A percentile compares a stretch with the other conserved stretches of the same genome.
Conservation (phyloP, 257 asterid genomes). For the Scutellaria baicalensis region DNA sequence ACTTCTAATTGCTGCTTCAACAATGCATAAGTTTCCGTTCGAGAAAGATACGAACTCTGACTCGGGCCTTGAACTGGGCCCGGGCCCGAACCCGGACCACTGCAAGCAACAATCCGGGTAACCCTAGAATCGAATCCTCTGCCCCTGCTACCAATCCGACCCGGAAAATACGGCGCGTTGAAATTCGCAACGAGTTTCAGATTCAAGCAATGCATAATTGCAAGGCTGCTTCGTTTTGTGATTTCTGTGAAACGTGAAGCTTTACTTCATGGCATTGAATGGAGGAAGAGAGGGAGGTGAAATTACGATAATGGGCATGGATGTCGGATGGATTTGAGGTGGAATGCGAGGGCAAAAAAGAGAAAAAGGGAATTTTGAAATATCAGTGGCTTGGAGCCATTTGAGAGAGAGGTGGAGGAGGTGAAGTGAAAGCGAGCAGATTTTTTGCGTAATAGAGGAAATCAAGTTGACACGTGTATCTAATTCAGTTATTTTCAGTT, state of each 20-base stretch:
- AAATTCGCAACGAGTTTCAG: slow-evolving; percentile 29
- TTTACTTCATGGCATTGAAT: background rate
- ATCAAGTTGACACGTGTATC: slow-evolving; percentile 12
- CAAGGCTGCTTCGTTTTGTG: too few relatives aligned
- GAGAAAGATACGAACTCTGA: slow-evolving; percentile 39
- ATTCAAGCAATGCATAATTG: slow-evolving; percentile 51
- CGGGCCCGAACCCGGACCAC: slow-evolving; percentile 27
- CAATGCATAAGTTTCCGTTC: slow-evolving; percentile 60
- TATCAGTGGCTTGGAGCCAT: slow-evolving; percentile 32
- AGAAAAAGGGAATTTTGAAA: slow-evolving; percentile 11
- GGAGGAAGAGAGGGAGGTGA: background rate
- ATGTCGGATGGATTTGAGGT: background rate
- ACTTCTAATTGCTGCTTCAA: slow-evolving; percentile 81
- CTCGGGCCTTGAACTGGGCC: slow-evolving; percentile 27
- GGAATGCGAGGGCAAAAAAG: background rate
- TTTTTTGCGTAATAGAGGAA: slow-evolving; percentile 18
- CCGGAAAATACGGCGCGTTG: slow-evolving; percentile 23
- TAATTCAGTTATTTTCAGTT: background rate
- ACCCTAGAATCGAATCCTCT: slow-evolving; percentile 11
- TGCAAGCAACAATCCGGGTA: slow-evolving; percentile 41
- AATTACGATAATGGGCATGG: slow-evolving; percentile 12
- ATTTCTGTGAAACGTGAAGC: background rate
- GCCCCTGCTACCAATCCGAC: slow-evolving; percentile 22
- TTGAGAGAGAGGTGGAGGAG: slow-evolving; percentile 15
- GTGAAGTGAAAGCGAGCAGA: background rate